Percentiles rank a stretch among this genome's conserved stretches.
Evolutionary conservation across 2,329 filamentous ascomycete genomes (phyloP).

Genomic region (Fusarium praegraminearum): DNA sequence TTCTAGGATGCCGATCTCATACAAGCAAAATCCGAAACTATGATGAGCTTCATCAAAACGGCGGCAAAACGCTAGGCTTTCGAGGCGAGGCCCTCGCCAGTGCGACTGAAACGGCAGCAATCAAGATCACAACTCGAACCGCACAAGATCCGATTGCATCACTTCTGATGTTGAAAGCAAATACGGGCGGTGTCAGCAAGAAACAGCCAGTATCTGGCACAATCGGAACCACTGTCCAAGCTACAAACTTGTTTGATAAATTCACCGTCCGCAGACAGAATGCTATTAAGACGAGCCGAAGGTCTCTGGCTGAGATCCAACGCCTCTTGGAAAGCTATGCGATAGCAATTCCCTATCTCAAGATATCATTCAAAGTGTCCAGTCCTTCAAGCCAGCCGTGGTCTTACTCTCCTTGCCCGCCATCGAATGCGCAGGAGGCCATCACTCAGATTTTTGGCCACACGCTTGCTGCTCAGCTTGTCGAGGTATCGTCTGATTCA

Average conservation of each 20-base stretch:
- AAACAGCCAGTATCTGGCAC: conserved; percentile 62
- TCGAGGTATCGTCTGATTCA: conserved; percentile 53
- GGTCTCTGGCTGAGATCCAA: conserved; percentile 68
- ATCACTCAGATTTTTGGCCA: conserved; percentile 72
- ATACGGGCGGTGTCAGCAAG: conserved; percentile 49
- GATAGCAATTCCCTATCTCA: conserved; percentile 72
- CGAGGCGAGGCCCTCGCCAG: conserved; percentile 79
- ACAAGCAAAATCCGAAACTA: conserved; percentile 80
- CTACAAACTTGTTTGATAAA: conserved; percentile 68
- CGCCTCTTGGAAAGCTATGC: conserved; percentile 73
- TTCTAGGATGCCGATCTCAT: conserved; percentile 73
- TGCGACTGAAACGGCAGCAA: conserved; percentile 68
- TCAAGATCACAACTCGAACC: conserved; percentile 74
- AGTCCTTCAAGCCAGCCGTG: conserved; percentile 66
- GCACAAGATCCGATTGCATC: conserved; percentile 70
- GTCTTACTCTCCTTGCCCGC: conserved; percentile 70
- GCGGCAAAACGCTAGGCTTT: conserved; percentile 76
- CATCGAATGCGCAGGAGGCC: conserved; percentile 66
- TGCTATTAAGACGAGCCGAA: conserved; percentile 68
- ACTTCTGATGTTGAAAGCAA: conserved; percentile 57
- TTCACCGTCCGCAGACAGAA: conserved; percentile 73
- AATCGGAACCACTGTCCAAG: conserved; percentile 76
- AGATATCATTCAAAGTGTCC: conserved; percentile 69
- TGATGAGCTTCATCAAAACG: conserved; percentile 69
- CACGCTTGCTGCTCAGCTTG: conserved; percentile 66